Evolutionary conservation across 1,139 yeast genomes (phyloP).

Genomic region (Candida sp.): DNA sequence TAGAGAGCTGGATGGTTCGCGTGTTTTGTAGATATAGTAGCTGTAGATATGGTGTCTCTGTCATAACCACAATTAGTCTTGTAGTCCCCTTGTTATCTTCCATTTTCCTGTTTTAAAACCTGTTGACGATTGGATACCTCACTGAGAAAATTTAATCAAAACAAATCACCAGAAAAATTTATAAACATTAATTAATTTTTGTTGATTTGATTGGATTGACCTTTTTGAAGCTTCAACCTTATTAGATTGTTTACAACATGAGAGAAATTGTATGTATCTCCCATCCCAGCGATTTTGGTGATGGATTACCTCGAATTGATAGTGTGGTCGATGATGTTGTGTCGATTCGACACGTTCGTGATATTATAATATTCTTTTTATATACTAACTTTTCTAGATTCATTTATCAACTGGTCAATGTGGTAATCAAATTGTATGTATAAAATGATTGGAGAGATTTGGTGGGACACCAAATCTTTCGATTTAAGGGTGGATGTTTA

Average conservation of each 20-base stretch:
- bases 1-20: too few species aligned
- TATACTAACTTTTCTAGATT: constrained; percentile 49
- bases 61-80: too few species aligned
- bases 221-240: background rate
- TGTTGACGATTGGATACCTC: background rate
- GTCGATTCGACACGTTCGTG: too few species aligned
- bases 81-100: too few species aligned
- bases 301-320: constrained; percentile 2
- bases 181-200: background rate
- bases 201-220: background rate
- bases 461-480: too few species aligned
- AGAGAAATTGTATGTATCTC: constrained; percentile 55
- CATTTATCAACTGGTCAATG: constrained; percentile 98
- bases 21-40: too few species aligned
- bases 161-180: background rate
- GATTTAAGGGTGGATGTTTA: too few species aligned
- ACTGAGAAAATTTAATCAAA: background rate
- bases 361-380: too few species aligned
- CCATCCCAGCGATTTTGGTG: constrained; percentile 1
- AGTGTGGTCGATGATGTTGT: background rate
- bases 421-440: constrained; percentile 94
- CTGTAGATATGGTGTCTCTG: too few species aligned
- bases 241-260: constrained; percentile 24
- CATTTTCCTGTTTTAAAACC: too few species aligned
- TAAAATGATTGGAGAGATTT: background rate